These are phyloP conservation scores for Phyllosticta capitalensis DNA, from an alignment of 2,329 filamentous ascomycete species.

Conservation along the genomic window DNA sequence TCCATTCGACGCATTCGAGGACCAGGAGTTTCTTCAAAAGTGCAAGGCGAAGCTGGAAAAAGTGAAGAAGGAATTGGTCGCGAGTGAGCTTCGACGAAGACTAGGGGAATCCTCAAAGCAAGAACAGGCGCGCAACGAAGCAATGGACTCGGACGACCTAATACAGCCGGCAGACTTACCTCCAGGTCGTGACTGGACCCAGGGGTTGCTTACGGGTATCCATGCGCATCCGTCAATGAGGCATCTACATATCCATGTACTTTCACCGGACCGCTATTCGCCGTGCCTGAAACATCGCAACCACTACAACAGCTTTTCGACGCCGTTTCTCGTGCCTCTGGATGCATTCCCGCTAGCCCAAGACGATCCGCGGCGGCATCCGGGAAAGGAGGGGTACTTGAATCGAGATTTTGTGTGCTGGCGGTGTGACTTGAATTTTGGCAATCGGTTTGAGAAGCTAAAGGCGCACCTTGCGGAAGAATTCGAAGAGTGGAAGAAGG, in stretches of 20 bases:
- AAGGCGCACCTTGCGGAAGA: conserved; percentile 69
- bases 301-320: conserved; percentile 89
- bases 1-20: conserved; percentile 68
- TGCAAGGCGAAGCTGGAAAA: conserved; percentile 52
- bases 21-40: conserved; percentile 56
- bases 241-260: conserved; percentile 81
- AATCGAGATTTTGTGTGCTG: conserved; percentile 65
- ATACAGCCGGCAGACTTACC: conserved; percentile 42
- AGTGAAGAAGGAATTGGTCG: conserved; percentile 56
- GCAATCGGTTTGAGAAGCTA: conserved; percentile 61
- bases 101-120: conserved; percentile 54
- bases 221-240: conserved; percentile 88
- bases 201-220: conserved; percentile 66
- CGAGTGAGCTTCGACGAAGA: conserved; percentile 61
- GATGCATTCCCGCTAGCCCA: conserved; percentile 66
- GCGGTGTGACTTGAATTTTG: conserved; percentile 69
- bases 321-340: conserved; percentile 70
- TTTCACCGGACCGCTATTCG: conserved; percentile 71
- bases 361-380: conserved; percentile 54
- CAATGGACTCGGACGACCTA: conserved; percentile 43
- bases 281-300: conserved; percentile 65
- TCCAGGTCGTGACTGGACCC: conserved; percentile 64
- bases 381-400: conserved; percentile 50
- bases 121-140: conserved; percentile 55
- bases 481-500: conserved; percentile 63